Base-by-base conservation (phyloP, 805 yeast species). In the Pichia gijzeniarum region DNA sequence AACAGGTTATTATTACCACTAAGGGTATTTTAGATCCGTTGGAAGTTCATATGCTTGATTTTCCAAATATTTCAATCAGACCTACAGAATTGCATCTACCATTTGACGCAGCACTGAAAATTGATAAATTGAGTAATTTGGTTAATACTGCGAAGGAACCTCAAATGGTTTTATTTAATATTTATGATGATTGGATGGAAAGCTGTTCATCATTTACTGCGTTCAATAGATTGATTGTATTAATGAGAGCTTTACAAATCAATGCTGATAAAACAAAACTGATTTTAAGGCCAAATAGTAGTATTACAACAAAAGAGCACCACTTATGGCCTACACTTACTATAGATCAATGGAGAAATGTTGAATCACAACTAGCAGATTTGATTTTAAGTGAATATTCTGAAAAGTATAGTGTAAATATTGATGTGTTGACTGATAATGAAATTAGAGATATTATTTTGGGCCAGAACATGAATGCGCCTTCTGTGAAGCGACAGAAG, bases 11-110 rank as follows among this genome's bases (percentile, higher is more conserved):
- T 59, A 90, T 87, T 9, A 85, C 96, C 0, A 72, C 98, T 56
- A 87, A 85, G 56, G 95, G 95, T 13, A 83, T 93, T 73, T 58
- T 85, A 48, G 99, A 93, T 68, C 98, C 99, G 3, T 67, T 93
- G 43, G 97, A 91, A 57, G 97, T 89, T 30, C 98, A 93, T 57
- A 86, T 93, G 95, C 74, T 91, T 44, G 98, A 93, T 62, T 93
- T 90, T 71, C 96, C 97, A 17, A 89, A 88, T 61, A 83, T 89
- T 41, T 76, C 91, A 0, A 84, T 93, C 30, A 76, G 97, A 43
- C 87, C 95, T 2, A 83, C 96, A 0, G 98, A 93, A 61, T 69
- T 93, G 45, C 83, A 82, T 53, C 67, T 93, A 49, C 99, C 99
- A 17, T 93, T 93, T 69, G 82, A 84, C 25, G 80, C 95, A 1